Evolutionary conservation across 1,284 basidiomycete species (phyloP).

Genomic region (Ustilago vetiveriae): DNA sequence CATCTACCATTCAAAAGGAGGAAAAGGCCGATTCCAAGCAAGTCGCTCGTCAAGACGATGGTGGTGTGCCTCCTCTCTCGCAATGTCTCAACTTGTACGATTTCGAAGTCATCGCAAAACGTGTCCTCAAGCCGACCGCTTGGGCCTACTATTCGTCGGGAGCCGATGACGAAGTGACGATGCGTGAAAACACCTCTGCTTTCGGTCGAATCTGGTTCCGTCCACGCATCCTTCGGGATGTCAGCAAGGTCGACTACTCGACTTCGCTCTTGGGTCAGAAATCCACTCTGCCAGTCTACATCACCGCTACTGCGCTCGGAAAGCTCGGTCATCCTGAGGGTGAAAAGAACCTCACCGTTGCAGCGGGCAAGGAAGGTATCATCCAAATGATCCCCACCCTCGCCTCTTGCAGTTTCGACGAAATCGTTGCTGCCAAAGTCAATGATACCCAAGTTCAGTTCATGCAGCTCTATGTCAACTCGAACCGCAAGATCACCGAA

Average conservation of each 20-base stretch:
- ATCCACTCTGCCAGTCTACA: conserved; percentile 71
- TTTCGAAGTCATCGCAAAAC: conserved; percentile 74
- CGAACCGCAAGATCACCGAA: conserved; percentile 76
- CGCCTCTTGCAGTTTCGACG: conserved; percentile 70
- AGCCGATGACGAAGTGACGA: conserved; percentile 72
- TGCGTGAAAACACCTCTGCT: conserved; percentile 84
- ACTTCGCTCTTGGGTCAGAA: conserved; percentile 50
- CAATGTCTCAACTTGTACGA: conserved; percentile 88
- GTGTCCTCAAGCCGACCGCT: conserved; percentile 60
- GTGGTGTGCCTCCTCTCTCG: conserved; percentile 73
- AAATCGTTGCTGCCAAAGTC: conserved; percentile 74
- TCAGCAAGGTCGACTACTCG: conserved; percentile 78
- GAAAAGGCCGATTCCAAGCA: conserved; percentile 16
- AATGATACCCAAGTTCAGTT: conserved; percentile 72
- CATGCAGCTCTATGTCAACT: conserved; percentile 80
- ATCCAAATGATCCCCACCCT: conserved; percentile 74
- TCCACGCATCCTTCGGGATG: conserved; percentile 84
- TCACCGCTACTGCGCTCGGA: conserved; percentile 84
- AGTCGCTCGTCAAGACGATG: conserved; percentile 33
- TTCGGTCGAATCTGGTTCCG: conserved; percentile 95
- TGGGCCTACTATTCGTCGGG: conserved; percentile 67
- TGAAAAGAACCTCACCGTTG: conserved; percentile 85
- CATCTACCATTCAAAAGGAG: conserved; percentile 47
- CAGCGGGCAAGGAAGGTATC: conserved; percentile 76
- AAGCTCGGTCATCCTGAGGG: conserved; percentile 91